These are phyloP conservation scores for Salix udensis DNA, from an alignment of 345 rosid genomes.

Conservation along the genomic window DNA sequence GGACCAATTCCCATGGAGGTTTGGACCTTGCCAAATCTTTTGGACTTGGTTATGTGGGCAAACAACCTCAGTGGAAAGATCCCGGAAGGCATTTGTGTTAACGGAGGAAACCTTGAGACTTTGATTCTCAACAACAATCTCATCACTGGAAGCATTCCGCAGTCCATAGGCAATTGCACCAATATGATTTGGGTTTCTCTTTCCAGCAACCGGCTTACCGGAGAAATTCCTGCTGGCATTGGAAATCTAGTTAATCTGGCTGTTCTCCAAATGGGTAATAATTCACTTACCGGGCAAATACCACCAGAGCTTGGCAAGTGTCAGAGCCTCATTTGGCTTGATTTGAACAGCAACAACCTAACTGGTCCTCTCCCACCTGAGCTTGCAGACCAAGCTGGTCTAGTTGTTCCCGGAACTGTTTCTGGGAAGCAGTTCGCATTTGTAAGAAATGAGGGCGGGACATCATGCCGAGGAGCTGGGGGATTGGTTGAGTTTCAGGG, in stretches of 20 bases:
- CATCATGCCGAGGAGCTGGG: slow-evolving; percentile 94
- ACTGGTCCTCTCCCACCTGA: slow-evolving; percentile 57
- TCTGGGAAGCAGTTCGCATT: slow-evolving; percentile 92
- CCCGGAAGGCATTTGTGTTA: slow-evolving; percentile 62
- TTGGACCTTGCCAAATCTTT: slow-evolving; percentile 69
- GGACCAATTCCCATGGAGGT: slow-evolving; percentile 63
- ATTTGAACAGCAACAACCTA: slow-evolving; percentile 76
- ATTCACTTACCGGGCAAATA: slow-evolving; percentile 66
- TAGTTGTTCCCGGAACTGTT: slow-evolving; percentile 67
- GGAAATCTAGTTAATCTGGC: slow-evolving; percentile 66
- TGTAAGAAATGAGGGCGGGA: slow-evolving; percentile 95
- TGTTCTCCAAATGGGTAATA: slow-evolving; percentile 81
- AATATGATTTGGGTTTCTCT: slow-evolving; percentile 92
- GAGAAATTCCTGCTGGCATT: slow-evolving; percentile 65
- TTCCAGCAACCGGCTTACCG: slow-evolving; percentile 64
- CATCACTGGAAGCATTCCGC: slow-evolving; percentile 63
- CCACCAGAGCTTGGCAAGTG: slow-evolving; percentile 75
- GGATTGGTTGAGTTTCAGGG: slow-evolving; percentile 93
- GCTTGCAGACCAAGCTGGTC: slow-evolving; percentile 70
- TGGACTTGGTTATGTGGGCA: slow-evolving; percentile 90
- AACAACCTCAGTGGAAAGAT: slow-evolving; percentile 82
- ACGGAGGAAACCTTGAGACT: slow-evolving; percentile 76
- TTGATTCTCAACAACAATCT: slow-evolving; percentile 86
- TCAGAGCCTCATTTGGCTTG: slow-evolving; percentile 87
- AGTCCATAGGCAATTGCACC: slow-evolving; percentile 67